phyloP scores from a whole-genome alignment of 1,284 basidiomycete genomes.

The Anthracocystis walkeri region DNA sequence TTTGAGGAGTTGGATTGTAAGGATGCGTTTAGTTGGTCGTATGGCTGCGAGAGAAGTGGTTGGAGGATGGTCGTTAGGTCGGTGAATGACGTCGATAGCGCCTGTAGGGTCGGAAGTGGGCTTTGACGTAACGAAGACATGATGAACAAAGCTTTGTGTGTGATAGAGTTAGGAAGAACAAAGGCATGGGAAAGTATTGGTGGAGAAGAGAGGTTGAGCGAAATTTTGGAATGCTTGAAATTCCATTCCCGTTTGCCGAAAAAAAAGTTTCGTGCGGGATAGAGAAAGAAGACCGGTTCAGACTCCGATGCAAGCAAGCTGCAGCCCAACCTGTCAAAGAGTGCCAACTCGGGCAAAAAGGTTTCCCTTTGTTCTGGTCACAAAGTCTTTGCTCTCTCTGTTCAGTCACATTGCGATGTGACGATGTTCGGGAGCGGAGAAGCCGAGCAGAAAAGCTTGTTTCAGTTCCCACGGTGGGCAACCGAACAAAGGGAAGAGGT shows the following conservation, averaged over 20 bases:
- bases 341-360: conserved; percentile 7
- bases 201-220: conserved; percentile 26
- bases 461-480: background rate
- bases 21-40: conserved; percentile 30
- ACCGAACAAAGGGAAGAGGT: conserved; percentile 1
- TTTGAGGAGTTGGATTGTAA: conserved; percentile 27
- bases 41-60: conserved; percentile 35
- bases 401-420: conserved; percentile 1
- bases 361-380: conserved; percentile 24
- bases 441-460: background rate
- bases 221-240: conserved; percentile 26
- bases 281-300: background rate
- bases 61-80: conserved; percentile 27
- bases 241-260: conserved; percentile 32
- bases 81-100: conserved; percentile 31
- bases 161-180: background rate
- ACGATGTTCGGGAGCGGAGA: background rate
- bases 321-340: conserved; percentile 48
- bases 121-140: conserved; percentile 47
- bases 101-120: conserved; percentile 36
- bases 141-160: conserved; percentile 13
- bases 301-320: conserved; percentile 34
- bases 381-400: conserved; percentile 2
- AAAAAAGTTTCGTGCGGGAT: conserved; percentile 28
- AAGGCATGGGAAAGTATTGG: conserved; percentile 7